These are phyloP conservation scores for Raddia distichophylla DNA, from an alignment of 176 grass and related monocot species.

Conservation along the genomic window DNA sequence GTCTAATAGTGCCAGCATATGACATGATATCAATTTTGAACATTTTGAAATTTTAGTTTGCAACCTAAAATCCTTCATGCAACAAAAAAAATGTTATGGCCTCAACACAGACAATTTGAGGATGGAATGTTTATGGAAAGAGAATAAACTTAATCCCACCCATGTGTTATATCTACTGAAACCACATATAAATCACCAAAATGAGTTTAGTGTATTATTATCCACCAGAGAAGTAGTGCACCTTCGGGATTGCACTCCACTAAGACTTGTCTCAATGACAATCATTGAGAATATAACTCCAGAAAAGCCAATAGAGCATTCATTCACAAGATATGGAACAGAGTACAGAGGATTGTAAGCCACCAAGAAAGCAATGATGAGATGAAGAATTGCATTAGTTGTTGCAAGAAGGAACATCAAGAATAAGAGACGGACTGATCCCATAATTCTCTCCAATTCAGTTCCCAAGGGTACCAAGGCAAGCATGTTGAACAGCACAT, in stretches of 20 bases:
- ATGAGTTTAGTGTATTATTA: constrained; percentile 19
- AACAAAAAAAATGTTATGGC: background rate
- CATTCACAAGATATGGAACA: constrained; percentile 55
- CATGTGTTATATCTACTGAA: background rate
- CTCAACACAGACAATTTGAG: constrained; percentile 13
- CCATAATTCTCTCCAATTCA: constrained; percentile 97
- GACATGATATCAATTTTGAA: constrained; percentile 22
- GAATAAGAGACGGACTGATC: constrained; percentile 88
- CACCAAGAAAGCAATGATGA: constrained; percentile 75
- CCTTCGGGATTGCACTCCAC: constrained; percentile 89
- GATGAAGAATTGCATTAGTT: constrained; percentile 88
- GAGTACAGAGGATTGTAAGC: constrained; percentile 68
- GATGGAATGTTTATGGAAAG: constrained; percentile 7
- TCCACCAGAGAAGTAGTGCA: constrained; percentile 33
- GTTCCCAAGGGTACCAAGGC: constrained; percentile 84
- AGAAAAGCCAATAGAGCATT: constrained; percentile 98
- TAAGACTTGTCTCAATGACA: constrained; percentile 94
- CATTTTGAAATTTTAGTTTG: constrained; percentile 1
- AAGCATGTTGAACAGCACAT: constrained; percentile 98
- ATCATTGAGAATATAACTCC: constrained; percentile 98
- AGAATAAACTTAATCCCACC: background rate
- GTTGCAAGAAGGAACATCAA: constrained; percentile 90
- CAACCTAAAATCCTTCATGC: constrained; percentile 11
- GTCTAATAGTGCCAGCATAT: constrained; percentile 1
- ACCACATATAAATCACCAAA: constrained; percentile 11